Evolutionary conservation across 2,329 filamentous ascomycete genomes (phyloP), one percentile per base, ranked within the genome.

Genomic region (Aspergillus flavus): DNA sequence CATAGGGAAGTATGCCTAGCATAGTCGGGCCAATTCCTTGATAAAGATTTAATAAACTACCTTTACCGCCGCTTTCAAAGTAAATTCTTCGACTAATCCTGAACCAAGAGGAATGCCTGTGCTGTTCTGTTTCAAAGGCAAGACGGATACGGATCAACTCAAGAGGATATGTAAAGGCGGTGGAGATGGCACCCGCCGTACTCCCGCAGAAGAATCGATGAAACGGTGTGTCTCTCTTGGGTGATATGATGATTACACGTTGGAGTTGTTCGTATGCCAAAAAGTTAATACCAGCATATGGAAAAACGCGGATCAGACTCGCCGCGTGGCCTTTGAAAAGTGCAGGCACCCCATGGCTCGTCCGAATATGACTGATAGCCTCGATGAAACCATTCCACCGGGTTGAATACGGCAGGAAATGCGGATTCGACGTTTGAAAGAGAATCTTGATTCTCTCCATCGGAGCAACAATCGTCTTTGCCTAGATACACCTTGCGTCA

Each of bases 371-470:
- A 69, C 86, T 86, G 78, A 98, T 90, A 30, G 95, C 94, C 21
- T 86, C 85, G n/a, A 87, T 86, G 21, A 96, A 88, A 54, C 95
- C 95, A 61, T 87, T 86, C 91, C 94, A 97, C 45, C 90, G 93
- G 46, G 93, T 91, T 1, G 92, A 88, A 76, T 98, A 98, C 80
- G 96, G 97, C 59, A 91, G 86, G 76, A 97, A 99, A 70, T 94
- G 90, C 3, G 95, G 95, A 73, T 95, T 97, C 73, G 91, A 93
- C 58, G 95, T 91, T 78, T 99, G 95, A 81, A 99, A 98, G 62
- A 99, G 90, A 74, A 99, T 99, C 81, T 99, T 99, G 73, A 99
- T 95, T 69, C 95, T 90, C 80, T 99, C 95, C 67, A 99, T 91
- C 28, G 95, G 95, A 28, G 93, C 95, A 41, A 99, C 96, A 9